Percentiles rank a stretch among this genome's conserved stretches.
phyloP scores from a whole-genome alignment of 129 eudicot genomes.

The Chrysanthemum makinoi region DNA sequence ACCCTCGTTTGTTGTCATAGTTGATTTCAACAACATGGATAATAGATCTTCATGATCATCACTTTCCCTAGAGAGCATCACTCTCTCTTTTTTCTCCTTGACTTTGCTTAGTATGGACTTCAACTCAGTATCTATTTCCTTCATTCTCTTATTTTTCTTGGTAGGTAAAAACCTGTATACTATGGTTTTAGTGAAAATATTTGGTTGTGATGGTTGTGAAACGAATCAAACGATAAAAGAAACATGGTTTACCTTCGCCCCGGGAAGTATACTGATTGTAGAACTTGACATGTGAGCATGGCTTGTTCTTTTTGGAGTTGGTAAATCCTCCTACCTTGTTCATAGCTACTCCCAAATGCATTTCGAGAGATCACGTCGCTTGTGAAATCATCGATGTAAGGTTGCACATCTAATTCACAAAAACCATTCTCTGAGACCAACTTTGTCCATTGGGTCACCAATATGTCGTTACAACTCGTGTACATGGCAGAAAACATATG shows the following conservation, averaged over 20 bases:
- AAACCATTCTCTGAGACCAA: slow-evolving; percentile 22
- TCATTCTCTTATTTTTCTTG: slow-evolving; percentile 57
- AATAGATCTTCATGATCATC: slow-evolving; percentile 40
- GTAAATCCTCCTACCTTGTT: slow-evolving; percentile 53
- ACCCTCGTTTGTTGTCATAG: slow-evolving; percentile 29
- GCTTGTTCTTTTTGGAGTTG: slow-evolving; percentile 69
- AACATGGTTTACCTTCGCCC: slow-evolving; percentile 51
- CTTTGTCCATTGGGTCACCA: slow-evolving; percentile 52
- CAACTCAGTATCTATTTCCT: slow-evolving; percentile 46
- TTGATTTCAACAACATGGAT: slow-evolving; percentile 45
- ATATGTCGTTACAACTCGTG: slow-evolving; percentile 48
- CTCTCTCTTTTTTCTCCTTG: slow-evolving; percentile 34
- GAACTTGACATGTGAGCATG: slow-evolving; percentile 47
- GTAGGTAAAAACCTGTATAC: slow-evolving; percentile 63
- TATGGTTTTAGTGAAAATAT: neutral
- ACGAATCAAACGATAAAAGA: neutral
- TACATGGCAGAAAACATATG: slow-evolving; percentile 64
- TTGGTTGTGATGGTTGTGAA: neutral
- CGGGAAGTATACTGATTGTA: slow-evolving; percentile 61
- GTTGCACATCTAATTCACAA: slow-evolving; percentile 56
- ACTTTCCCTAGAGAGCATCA: slow-evolving; percentile 30
- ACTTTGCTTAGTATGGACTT: slow-evolving; percentile 32
- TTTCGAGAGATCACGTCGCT: slow-evolving; percentile 62
- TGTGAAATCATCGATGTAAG: slow-evolving; percentile 48
- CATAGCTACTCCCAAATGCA: slow-evolving; percentile 63